Evolutionary conservation across 2,329 filamentous ascomycete genomes (phyloP).

Genomic region (Fusarium sp.): DNA sequence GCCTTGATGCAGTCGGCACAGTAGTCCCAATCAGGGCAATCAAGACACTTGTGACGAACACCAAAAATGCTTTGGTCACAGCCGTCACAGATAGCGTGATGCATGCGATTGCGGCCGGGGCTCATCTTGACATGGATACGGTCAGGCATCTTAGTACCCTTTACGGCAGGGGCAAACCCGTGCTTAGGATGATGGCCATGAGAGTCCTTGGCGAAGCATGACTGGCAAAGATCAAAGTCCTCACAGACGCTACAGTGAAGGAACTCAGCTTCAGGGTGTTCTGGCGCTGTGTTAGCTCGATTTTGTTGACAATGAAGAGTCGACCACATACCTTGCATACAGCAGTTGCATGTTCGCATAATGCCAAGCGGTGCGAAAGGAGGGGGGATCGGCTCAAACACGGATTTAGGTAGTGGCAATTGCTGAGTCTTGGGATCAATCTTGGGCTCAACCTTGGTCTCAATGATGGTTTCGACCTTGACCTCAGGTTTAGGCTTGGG

Average conservation of each 20-base stretch:
- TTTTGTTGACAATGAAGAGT: neutral
- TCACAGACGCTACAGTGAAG: slow-evolving; percentile 87
- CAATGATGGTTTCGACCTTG: slow-evolving; percentile 41
- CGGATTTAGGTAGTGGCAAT: slow-evolving; percentile 30
- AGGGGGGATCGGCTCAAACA: slow-evolving; percentile 37
- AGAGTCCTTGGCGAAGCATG: slow-evolving; percentile 78
- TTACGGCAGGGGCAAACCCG: slow-evolving; percentile 75
- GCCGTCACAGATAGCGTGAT: slow-evolving; percentile 93
- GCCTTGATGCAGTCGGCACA: slow-evolving; percentile 80
- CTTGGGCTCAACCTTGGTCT: slow-evolving; percentile 36
- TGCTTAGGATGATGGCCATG: slow-evolving; percentile 95
- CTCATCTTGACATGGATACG: slow-evolving; percentile 75
- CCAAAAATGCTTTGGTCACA: slow-evolving; percentile 91
- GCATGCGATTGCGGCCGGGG: slow-evolving; percentile 82
- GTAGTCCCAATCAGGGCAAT: slow-evolving; percentile 98
- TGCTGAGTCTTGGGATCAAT: slow-evolving; percentile 37
- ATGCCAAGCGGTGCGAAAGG: slow-evolving; percentile 40
- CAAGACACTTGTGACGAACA: slow-evolving; percentile 94
- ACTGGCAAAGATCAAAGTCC: slow-evolving; percentile 91
- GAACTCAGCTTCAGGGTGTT: slow-evolving; percentile 81
- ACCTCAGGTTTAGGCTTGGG: slow-evolving; percentile 40
- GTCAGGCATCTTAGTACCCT: slow-evolving; percentile 70
- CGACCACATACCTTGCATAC: slow-evolving; percentile 57
- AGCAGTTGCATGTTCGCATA: slow-evolving; percentile 77
- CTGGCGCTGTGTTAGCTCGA: slow-evolving; percentile 51